Conservation (phyloP, 177 flowering plant species). For the Vitis hybrid region DNA sequence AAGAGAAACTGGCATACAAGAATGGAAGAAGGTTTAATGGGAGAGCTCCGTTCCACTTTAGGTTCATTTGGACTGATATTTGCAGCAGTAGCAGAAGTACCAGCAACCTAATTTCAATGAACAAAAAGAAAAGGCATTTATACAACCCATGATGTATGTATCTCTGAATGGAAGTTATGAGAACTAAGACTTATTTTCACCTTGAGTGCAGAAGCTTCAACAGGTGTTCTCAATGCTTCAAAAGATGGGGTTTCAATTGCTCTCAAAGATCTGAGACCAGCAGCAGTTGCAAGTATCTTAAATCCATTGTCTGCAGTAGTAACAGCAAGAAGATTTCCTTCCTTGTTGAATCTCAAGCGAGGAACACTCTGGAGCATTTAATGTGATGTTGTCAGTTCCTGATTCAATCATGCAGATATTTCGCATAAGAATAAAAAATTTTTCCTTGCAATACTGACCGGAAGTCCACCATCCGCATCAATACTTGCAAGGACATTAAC, state of each 20-base stretch:
- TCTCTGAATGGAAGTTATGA: not conserved
- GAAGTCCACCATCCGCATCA: slow-evolving; percentile 92
- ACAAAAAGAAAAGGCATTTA: not conserved
- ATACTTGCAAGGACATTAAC: slow-evolving; percentile 47
- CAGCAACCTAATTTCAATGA: slow-evolving; percentile 43
- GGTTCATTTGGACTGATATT: slow-evolving; percentile 43
- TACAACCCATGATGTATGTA: not conserved
- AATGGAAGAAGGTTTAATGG: slow-evolving; percentile 61
- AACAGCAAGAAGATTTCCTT: slow-evolving; percentile 87
- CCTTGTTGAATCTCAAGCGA: slow-evolving; percentile 87
- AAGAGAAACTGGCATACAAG: slow-evolving; percentile 38
- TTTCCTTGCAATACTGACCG: slow-evolving; percentile 44
- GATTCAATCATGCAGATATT: not conserved
- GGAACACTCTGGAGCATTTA: slow-evolving; percentile 63
- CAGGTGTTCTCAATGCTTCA: slow-evolving; percentile 62
- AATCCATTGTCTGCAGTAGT: slow-evolving; percentile 80
- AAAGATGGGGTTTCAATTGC: slow-evolving; percentile 50
- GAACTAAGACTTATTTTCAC: slow-evolving; percentile 23
- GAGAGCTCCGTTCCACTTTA: slow-evolving; percentile 78
- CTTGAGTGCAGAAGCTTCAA: slow-evolving; percentile 59
- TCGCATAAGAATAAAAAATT: not conserved
- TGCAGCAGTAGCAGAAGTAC: slow-evolving; percentile 49
- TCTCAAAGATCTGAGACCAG: slow-evolving; percentile 60
- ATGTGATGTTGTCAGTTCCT: slow-evolving; percentile 11
- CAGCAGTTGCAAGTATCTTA: slow-evolving; percentile 80